These are phyloP conservation scores for Cucumis cinereus DNA, from an alignment of 306 rosid species.

Conservation along the genomic window DNA sequence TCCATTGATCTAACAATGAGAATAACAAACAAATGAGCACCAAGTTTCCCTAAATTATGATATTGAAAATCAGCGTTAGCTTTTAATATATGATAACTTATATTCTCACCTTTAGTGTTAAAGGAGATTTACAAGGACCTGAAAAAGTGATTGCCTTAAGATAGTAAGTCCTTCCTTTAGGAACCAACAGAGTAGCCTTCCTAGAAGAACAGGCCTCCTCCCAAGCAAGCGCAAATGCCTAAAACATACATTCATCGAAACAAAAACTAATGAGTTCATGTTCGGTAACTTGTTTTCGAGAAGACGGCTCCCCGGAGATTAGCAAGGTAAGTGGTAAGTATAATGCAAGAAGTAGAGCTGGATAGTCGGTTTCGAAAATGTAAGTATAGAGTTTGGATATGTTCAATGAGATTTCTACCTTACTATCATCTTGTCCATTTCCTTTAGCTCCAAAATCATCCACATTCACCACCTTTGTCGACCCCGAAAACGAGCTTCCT, in stretches of 20 bases:
- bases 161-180: slow-evolving; percentile 24
- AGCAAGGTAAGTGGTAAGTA: not conserved
- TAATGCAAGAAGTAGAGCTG: too few species aligned
- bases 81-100: too few species aligned
- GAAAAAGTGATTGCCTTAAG: slow-evolving; percentile 55
- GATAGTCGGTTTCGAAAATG: not conserved
- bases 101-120: slow-evolving; percentile 36
- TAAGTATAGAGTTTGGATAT: not conserved
- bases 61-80: not conserved
- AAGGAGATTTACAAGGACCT: slow-evolving; percentile 51
- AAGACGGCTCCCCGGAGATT: not conserved
- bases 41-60: not conserved
- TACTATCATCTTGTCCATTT: slow-evolving; percentile 33
- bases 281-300: not conserved
- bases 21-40: not conserved
- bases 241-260: not conserved
- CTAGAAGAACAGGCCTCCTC: slow-evolving; percentile 39
- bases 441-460: slow-evolving; percentile 47
- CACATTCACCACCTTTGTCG: slow-evolving; percentile 23
- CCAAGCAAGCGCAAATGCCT: slow-evolving; percentile 74
- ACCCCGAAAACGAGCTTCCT: not conserved
- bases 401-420: slow-evolving; percentile 23
- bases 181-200: slow-evolving; percentile 33
- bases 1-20: slow-evolving; percentile 38
- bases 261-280: not conserved